These are phyloP conservation scores for Triangularia verruculosa DNA, from an alignment of 2,329 filamentous ascomycete species.

Conservation along the genomic window DNA sequence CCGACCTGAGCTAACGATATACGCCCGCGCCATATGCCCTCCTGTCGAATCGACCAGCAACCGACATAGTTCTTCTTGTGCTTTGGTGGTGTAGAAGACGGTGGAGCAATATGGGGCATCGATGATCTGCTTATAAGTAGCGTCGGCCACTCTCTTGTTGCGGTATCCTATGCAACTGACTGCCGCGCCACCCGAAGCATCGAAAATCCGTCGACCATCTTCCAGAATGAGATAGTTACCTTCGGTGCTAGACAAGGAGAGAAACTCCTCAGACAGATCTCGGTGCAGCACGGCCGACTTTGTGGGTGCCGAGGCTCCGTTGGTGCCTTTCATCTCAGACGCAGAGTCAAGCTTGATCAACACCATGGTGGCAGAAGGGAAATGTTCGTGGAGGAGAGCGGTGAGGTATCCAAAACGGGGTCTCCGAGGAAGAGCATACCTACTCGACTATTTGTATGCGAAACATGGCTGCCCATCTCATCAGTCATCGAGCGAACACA, in stretches of 20 bases:
- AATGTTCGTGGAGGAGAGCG: neutral
- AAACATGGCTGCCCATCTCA: neutral
- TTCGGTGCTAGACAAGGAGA: slow-evolving; percentile 33
- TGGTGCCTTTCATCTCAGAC: slow-evolving; percentile 1
- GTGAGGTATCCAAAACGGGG: neutral
- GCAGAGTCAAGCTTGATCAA: slow-evolving; percentile 17
- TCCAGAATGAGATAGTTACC: slow-evolving; percentile 41
- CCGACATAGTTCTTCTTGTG: slow-evolving; percentile 40
- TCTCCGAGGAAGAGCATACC: neutral
- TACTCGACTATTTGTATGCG: neutral
- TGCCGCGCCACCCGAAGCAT: slow-evolving; percentile 45
- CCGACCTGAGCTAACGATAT: slow-evolving; percentile 39
- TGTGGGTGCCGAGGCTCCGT: neutral
- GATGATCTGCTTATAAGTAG: slow-evolving; percentile 40
- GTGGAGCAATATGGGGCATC: slow-evolving; percentile 43
- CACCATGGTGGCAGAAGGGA: slow-evolving; percentile 22
- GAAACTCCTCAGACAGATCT: slow-evolving; percentile 35
- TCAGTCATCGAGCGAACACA: neutral
- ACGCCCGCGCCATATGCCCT: slow-evolving; percentile 38
- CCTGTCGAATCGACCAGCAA: slow-evolving; percentile 37
- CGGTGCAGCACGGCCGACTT: slow-evolving; percentile 40
- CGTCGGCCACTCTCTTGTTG: slow-evolving; percentile 39
- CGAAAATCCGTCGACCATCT: slow-evolving; percentile 42
- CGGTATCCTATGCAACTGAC: slow-evolving; percentile 48
- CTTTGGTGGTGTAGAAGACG: slow-evolving; percentile 40